Evolutionary conservation across 1,284 basidiomycete species (phyloP).

Genomic region (Polyporus tsugae): DNA sequence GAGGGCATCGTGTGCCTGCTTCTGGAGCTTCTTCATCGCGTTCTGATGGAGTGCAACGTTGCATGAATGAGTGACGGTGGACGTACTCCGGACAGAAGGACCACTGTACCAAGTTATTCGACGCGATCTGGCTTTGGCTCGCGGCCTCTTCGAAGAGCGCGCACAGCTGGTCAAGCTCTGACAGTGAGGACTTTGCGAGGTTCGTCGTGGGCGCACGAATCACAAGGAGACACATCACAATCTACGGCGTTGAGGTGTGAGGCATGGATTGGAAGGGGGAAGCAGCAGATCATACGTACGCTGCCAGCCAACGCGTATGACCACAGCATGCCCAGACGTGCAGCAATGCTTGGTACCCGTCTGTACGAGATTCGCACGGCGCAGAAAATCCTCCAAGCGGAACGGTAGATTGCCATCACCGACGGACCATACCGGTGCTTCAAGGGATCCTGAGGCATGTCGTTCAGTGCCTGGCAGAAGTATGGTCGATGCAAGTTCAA

Average conservation of each 20-base stretch:
- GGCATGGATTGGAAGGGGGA: not conserved
- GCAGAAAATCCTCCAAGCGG: conserved; percentile 69
- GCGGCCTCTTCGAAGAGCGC: conserved; percentile 62
- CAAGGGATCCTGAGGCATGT: conserved; percentile 61
- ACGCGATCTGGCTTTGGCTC: conserved; percentile 54
- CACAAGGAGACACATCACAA: conserved; percentile 73
- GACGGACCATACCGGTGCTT: conserved; percentile 72
- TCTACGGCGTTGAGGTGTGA: conserved; percentile 46
- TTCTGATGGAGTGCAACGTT: conserved; percentile 45
- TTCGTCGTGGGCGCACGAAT: conserved; percentile 65
- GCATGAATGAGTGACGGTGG: not conserved
- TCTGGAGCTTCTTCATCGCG: conserved; percentile 56
- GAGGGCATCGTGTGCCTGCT: conserved; percentile 59
- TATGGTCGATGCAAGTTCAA: conserved; percentile 74
- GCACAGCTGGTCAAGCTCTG: conserved; percentile 62
- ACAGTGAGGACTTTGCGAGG: conserved; percentile 60
- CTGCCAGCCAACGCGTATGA: conserved; percentile 67
- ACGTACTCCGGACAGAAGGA: not conserved
- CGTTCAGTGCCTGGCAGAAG: conserved; percentile 70
- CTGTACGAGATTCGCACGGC: conserved; percentile 53
- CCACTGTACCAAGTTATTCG: conserved; percentile 56
- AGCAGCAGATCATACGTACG: conserved; percentile 49
- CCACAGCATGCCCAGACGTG: conserved; percentile 62
- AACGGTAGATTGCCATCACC: conserved; percentile 73
- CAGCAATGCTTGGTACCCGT: conserved; percentile 48